These are phyloP conservation scores for Penstemon newberryi DNA, from an alignment of 257 asterid species.

Conservation along the genomic window DNA sequence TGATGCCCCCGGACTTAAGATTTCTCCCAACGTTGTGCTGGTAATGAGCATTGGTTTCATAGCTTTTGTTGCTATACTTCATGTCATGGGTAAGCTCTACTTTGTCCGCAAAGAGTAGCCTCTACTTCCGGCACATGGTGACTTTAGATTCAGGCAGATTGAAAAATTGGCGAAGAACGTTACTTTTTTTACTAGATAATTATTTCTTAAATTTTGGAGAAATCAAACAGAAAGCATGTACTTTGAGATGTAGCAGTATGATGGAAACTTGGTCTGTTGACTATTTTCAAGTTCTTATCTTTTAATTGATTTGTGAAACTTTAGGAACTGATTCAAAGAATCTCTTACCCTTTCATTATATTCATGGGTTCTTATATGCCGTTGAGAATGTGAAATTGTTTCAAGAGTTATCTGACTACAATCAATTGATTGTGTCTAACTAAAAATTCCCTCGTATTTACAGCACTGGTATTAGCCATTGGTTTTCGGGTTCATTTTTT, in stretches of 20 bases:
- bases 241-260: neutral
- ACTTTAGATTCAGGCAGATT: neutral
- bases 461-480: too few species aligned
- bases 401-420: neutral
- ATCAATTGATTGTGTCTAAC: neutral
- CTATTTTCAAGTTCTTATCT: too few species aligned
- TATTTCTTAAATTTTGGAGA: neutral
- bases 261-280: constrained; percentile 5
- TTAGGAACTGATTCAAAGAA: too few species aligned
- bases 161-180: neutral
- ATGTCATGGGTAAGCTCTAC: constrained; percentile 69
- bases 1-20: constrained; percentile 71
- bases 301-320: too few species aligned
- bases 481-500: too few species aligned
- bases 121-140: neutral
- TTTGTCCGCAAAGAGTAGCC: constrained; percentile 54
- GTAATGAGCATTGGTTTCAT: constrained; percentile 74
- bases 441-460: too few species aligned
- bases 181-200: constrained; percentile 6
- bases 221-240: too few species aligned
- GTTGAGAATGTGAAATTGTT: neutral
- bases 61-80: constrained; percentile 64
- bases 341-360: too few species aligned
- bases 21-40: constrained; percentile 65
- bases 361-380: neutral